phyloP scores from a whole-genome alignment of 108 stramenopile species.

The Chaetoceros muelleri region DNA sequence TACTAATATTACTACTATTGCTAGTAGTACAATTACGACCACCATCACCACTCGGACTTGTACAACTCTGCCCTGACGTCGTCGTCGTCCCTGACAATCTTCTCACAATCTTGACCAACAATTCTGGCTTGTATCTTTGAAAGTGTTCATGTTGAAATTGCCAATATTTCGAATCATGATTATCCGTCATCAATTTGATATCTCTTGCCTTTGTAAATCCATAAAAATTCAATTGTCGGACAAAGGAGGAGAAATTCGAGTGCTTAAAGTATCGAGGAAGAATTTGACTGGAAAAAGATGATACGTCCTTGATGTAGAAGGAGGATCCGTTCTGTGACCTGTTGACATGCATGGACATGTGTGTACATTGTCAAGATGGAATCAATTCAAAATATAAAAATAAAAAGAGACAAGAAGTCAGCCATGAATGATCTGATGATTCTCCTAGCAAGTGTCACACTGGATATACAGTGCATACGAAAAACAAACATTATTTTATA shows the following conservation, averaged over 20 bases:
- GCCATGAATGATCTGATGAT: too few relatives aligned
- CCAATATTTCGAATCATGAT: slow-evolving; percentile 19
- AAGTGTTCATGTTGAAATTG: slow-evolving; percentile 77
- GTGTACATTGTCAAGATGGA: too few relatives aligned
- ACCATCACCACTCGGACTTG: too few relatives aligned
- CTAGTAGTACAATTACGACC: too few relatives aligned
- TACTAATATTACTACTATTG: too few relatives aligned
- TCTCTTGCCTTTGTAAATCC: slow-evolving; percentile 22
- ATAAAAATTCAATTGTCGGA: slow-evolving; percentile 92
- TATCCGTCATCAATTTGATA: neutral
- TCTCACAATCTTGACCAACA: slow-evolving; percentile 44
- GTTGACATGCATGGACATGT: too few relatives aligned
- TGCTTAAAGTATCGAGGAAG: slow-evolving; percentile 93
- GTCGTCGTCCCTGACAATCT: neutral
- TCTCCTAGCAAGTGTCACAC: too few relatives aligned
- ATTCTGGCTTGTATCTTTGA: slow-evolving; percentile 54
- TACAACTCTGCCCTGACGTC: too few relatives aligned
- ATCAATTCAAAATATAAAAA: too few relatives aligned
- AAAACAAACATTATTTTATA: neutral
- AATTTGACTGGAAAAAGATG: slow-evolving; percentile 50
- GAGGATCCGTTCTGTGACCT: slow-evolving; percentile 64
- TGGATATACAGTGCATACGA: too few relatives aligned
- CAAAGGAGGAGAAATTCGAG: slow-evolving; percentile 85
- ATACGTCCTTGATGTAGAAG: slow-evolving; percentile 72
- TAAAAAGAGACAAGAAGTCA: too few relatives aligned